Conservation (phyloP, 78 protist genomes). For the Chrysochromulina parva region DNA sequence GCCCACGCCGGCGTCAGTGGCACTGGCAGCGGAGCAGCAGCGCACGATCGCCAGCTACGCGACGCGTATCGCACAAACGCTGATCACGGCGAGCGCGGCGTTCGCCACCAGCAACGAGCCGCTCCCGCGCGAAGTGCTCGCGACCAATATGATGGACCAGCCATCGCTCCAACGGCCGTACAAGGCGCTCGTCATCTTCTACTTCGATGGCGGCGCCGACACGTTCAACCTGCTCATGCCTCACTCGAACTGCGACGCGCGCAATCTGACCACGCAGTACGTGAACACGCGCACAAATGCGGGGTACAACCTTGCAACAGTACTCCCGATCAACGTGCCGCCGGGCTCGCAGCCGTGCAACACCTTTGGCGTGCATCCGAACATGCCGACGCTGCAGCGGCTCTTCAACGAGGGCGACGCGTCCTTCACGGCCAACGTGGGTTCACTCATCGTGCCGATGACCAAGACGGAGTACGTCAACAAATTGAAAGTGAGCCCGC, state of each 20-base stretch:
- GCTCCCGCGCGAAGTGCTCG: background rate
- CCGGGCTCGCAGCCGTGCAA: background rate
- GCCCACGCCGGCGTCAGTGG: no score
- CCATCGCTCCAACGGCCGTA: background rate
- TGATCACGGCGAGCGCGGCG: background rate
- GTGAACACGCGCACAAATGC: background rate
- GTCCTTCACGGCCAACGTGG: background rate
- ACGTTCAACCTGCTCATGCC: background rate
- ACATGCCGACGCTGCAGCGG: background rate
- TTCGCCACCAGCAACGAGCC: background rate
- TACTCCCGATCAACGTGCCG: background rate
- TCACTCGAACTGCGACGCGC: background rate
- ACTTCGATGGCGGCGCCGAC: background rate
- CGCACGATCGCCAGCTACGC: background rate
- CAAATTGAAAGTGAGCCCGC: background rate
- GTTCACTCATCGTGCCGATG: background rate
- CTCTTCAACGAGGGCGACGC: background rate
- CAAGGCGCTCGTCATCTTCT: background rate
- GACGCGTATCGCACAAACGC: background rate
- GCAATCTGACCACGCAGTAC: background rate
- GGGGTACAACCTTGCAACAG: background rate
- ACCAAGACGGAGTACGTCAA: background rate
- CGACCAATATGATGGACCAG: background rate
- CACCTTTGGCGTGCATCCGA: background rate
- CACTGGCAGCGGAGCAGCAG: no score